These are phyloP conservation scores for Spirogloea muscicola DNA, from an alignment of 139 green algal species.

Conservation along the genomic window DNA sequence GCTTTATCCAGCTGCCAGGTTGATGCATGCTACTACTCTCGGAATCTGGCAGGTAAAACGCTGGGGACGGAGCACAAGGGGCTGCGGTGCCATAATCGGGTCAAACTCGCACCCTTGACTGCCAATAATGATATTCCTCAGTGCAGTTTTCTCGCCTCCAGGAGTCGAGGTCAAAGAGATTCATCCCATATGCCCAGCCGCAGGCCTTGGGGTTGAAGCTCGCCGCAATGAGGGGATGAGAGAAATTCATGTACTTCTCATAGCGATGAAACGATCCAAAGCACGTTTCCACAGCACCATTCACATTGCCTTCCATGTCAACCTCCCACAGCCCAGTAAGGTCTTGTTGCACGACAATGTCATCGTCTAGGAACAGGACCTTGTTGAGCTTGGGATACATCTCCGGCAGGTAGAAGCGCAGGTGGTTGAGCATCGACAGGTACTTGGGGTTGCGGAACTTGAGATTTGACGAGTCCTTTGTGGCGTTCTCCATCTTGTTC, in stretches of 20 bases:
- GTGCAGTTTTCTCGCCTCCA: constrained; percentile 35
- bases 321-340: constrained; percentile 16
- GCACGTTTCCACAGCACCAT: constrained; percentile 42
- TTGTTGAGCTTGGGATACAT: constrained; percentile 43
- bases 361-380: constrained; percentile 44
- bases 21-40: no score
- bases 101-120: constrained; percentile 16
- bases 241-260: constrained; percentile 50
- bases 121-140: constrained; percentile 39
- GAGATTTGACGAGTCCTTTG: constrained; percentile 26
- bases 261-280: constrained; percentile 33
- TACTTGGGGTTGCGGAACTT: constrained; percentile 51
- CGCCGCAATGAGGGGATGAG: constrained; percentile 25
- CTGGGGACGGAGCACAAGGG: no score
- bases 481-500: background rate
- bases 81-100: no score
- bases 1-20: no score
- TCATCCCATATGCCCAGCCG: constrained; percentile 50
- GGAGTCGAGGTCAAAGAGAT: constrained; percentile 38
- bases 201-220: constrained; percentile 44
- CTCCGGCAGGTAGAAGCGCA: constrained; percentile 47
- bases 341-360: constrained; percentile 44
- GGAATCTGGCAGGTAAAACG: no score
- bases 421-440: constrained; percentile 48
- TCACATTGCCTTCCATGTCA: constrained; percentile 40